Percentiles rank a stretch among this genome's conserved stretches.
phyloP scores from a whole-genome alignment of 305 asterid species.

The Plantago coronopus region DNA sequence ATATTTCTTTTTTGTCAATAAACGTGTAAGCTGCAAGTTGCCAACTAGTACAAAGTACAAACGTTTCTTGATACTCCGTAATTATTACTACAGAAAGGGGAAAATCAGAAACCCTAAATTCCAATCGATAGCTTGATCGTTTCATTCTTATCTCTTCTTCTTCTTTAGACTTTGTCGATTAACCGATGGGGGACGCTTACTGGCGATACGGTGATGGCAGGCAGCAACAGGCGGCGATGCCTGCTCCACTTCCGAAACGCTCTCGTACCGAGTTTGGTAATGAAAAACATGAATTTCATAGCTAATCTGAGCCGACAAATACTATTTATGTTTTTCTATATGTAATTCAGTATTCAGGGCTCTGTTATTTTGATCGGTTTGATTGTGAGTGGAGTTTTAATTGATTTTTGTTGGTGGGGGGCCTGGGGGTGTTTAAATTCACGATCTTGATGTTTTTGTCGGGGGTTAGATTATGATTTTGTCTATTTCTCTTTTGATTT shows the following conservation, averaged over 20 bases:
- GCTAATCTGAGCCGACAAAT: not conserved
- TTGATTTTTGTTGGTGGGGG: too few relatives aligned
- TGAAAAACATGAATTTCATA: not conserved
- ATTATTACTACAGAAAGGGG: not conserved
- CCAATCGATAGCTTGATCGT: not conserved
- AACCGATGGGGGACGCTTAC: slow-evolving; percentile 61
- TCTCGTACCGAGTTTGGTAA: slow-evolving; percentile 67
- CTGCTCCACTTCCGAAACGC: slow-evolving; percentile 50
- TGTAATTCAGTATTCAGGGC: not conserved
- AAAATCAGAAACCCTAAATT: not conserved
- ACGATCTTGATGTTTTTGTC: too few relatives aligned
- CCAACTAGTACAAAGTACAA: too few relatives aligned
- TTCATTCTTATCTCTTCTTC: too few relatives aligned
- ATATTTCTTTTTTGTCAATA: too few relatives aligned
- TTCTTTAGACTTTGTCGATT: not conserved
- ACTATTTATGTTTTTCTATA: slow-evolving; percentile 5
- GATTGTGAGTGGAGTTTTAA: too few relatives aligned
- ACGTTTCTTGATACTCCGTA: too few relatives aligned
- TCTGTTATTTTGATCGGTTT: too few relatives aligned
- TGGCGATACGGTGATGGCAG: slow-evolving; percentile 58
- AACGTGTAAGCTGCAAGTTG: too few relatives aligned
- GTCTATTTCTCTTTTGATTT: too few relatives aligned
- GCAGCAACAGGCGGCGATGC: slow-evolving; percentile 59
- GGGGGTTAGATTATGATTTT: too few relatives aligned
- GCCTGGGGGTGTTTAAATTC: too few relatives aligned